Percentiles rank a stretch among this genome's conserved stretches.
Conservation (phyloP, 1,139 yeast genomes). For the Hansenula lynferdii region DNA sequence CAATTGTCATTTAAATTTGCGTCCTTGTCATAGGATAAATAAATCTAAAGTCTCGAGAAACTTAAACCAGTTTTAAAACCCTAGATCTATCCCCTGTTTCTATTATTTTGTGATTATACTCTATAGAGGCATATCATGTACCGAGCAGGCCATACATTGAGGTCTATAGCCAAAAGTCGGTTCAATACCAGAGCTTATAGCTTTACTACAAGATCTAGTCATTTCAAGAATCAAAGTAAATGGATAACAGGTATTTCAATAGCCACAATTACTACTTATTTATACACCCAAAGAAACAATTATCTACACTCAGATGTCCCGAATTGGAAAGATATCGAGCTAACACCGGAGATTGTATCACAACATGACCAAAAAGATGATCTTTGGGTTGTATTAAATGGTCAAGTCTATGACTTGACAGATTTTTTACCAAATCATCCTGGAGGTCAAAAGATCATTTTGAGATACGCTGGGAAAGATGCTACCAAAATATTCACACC, state of each 20-base stretch:
- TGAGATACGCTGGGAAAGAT: constrained; percentile 83
- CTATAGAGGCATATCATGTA: too few relatives aligned
- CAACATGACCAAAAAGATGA: constrained; percentile 64
- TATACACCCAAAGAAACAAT: not conserved
- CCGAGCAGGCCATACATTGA: too few relatives aligned
- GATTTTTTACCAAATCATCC: constrained; percentile 79
- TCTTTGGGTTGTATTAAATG: constrained; percentile 87
- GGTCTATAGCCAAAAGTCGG: too few relatives aligned
- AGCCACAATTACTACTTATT: not conserved
- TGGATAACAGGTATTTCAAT: not conserved
- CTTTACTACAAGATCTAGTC: too few relatives aligned
- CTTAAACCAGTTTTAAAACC: too few relatives aligned
- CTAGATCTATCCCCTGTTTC: too few relatives aligned
- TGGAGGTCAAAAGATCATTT: constrained; percentile 75
- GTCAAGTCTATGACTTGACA: constrained; percentile 80
- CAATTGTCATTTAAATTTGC: too few relatives aligned
- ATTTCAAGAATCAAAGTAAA: too few relatives aligned
- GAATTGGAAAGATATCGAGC: constrained; percentile 2
- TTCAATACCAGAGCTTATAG: too few relatives aligned
- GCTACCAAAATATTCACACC: constrained; percentile 86
- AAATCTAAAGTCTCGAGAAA: too few relatives aligned
- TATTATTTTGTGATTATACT: too few relatives aligned
- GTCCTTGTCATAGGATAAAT: too few relatives aligned
- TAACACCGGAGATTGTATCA: constrained; percentile 38
- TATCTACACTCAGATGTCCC: constrained; percentile 1